Evolutionary conservation across 345 rosid species (phyloP).

Genomic region (Salix dunnii): DNA sequence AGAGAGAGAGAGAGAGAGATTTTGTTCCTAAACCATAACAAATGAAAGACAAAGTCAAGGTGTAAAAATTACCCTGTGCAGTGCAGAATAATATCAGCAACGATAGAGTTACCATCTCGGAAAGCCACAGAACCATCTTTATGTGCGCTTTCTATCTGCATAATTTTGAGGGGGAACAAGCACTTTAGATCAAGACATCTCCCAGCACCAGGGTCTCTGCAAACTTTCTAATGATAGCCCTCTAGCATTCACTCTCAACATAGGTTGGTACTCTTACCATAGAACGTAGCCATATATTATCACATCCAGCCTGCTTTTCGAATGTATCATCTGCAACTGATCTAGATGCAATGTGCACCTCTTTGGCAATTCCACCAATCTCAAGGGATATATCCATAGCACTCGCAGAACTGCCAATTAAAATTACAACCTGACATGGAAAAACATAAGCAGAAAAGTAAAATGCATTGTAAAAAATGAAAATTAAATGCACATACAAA

Average conservation of each 20-base stretch:
- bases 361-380: conserved; percentile 54
- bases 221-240: not conserved
- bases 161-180: not conserved
- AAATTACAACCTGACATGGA: conserved; percentile 46
- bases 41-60: too few relatives aligned
- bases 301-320: conserved; percentile 32
- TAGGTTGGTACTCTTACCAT: conserved; percentile 43
- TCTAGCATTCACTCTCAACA: not conserved
- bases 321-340: conserved; percentile 39
- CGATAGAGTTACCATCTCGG: conserved; percentile 42
- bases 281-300: conserved; percentile 62
- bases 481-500: too few relatives aligned
- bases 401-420: conserved; percentile 64
- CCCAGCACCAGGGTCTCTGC: not conserved
- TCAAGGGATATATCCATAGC: conserved; percentile 66
- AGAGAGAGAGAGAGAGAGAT: too few relatives aligned
- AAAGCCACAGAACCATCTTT: conserved; percentile 67
- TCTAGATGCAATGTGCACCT: conserved; percentile 66
- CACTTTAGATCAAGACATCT: conserved; percentile 16
- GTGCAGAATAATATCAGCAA: conserved; percentile 65
- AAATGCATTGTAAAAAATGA: too few relatives aligned
- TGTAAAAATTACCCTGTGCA: conserved; percentile 63
- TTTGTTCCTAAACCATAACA: too few relatives aligned
- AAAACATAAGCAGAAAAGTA: not conserved
- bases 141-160: conserved; percentile 55